Conservation (phyloP, 106 monocot species). For the Ottelia alismoides region DNA sequence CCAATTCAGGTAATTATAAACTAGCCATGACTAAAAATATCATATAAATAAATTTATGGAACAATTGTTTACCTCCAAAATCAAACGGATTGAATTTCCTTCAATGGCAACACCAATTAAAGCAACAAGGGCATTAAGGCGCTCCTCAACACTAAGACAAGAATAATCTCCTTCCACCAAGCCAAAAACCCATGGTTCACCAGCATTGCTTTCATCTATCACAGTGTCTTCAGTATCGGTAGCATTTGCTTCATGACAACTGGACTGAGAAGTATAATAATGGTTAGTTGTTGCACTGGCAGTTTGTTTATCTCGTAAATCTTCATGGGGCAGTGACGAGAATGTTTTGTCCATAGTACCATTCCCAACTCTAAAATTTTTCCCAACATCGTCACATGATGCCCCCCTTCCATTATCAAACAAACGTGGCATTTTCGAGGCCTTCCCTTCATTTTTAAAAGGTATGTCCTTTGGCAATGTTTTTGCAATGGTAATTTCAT, state of each 20-base stretch:
- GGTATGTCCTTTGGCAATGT: constrained; percentile 29
- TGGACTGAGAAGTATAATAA: no score
- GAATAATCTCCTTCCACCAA: constrained; percentile 83
- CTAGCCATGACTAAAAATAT: no score
- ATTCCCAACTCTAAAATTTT: constrained; percentile 10
- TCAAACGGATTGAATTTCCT: constrained; percentile 80
- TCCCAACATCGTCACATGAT: constrained; percentile 10
- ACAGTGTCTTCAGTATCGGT: constrained; percentile 40
- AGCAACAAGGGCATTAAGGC: constrained; percentile 85
- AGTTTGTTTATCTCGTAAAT: no score
- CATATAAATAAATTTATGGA: no score
- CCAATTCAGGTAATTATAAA: no score
- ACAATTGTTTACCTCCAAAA: constrained; percentile 92
- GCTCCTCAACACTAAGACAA: constrained; percentile 88
- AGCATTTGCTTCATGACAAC: constrained; percentile 10
- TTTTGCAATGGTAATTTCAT: constrained; percentile 45
- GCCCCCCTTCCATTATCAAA: constrained; percentile 12
- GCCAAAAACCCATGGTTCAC: constrained; percentile 80
- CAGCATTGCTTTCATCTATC: constrained; percentile 73
- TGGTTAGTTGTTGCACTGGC: no score
- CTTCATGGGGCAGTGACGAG: constrained; percentile 65
- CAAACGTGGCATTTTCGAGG: constrained; percentile 4
- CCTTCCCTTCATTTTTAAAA: constrained; percentile 21
- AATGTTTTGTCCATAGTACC: constrained; percentile 17
- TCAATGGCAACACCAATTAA: constrained; percentile 77